A percentile compares a stretch with the other conserved stretches of the same genome.
phyloP scores from a whole-genome alignment of 768 basidiomycete genomes.

The Crassisporium funariophilum region DNA sequence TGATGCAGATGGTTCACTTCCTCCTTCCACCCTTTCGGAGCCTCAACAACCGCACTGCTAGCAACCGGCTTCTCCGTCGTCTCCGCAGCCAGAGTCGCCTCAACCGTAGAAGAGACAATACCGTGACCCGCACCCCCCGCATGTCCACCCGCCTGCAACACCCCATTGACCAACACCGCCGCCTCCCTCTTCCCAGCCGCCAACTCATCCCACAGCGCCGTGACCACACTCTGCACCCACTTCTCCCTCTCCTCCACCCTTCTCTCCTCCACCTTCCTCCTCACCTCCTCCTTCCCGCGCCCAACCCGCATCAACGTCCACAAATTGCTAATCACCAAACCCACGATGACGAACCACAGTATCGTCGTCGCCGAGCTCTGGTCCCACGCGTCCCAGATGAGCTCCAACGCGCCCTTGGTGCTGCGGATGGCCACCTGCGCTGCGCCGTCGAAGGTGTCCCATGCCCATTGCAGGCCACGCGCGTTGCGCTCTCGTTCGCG shows the following conservation, averaged over 20 bases:
- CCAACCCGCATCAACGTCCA: slow-evolving; percentile 57
- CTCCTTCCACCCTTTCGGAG: slow-evolving; percentile 33
- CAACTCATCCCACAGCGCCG: slow-evolving; percentile 74
- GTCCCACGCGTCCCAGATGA: slow-evolving; percentile 79
- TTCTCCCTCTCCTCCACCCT: slow-evolving; percentile 69
- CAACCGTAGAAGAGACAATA: slow-evolving; percentile 4
- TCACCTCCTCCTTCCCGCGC: slow-evolving; percentile 37
- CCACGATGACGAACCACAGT: slow-evolving; percentile 70
- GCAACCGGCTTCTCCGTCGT: slow-evolving; percentile 6
- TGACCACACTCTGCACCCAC: slow-evolving; percentile 74
- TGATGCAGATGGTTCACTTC: slow-evolving; percentile 51
- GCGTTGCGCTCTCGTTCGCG: slow-evolving; percentile 70
- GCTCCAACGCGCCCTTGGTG: slow-evolving; percentile 71
- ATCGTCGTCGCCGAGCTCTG: slow-evolving; percentile 72
- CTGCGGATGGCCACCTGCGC: slow-evolving; percentile 70
- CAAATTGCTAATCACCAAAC: slow-evolving; percentile 77
- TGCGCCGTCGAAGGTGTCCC: slow-evolving; percentile 82
- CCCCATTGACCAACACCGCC: slow-evolving; percentile 9
- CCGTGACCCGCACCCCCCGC: not conserved
- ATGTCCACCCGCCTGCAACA: slow-evolving; percentile 1
- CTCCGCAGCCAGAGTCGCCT: slow-evolving; percentile 4
- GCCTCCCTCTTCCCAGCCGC: slow-evolving; percentile 41
- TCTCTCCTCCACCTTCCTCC: slow-evolving; percentile 51
- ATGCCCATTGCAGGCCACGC: slow-evolving; percentile 85
- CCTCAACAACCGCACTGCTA: not conserved